Evolutionary conservation across 371 early-diverging fungal species (phyloP).

Genomic region (Mycotypha africana): DNA sequence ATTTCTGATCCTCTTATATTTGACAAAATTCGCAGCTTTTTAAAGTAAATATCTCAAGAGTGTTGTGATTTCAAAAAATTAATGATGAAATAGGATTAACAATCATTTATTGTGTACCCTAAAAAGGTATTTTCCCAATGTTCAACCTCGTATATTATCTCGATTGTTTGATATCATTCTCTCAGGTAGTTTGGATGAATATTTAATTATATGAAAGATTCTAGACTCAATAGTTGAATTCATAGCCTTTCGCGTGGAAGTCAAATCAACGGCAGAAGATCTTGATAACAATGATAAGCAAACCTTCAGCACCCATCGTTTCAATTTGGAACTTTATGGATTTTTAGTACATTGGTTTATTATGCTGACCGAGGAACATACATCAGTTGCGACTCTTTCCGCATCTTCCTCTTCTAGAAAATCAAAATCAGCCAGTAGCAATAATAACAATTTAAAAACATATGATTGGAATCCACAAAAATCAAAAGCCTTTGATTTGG

Average conservation of each 20-base stretch:
- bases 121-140: constrained; percentile 26
- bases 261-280: constrained; percentile 51
- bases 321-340: constrained; percentile 69
- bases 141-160: constrained; percentile 28
- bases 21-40: constrained; percentile 64
- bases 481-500: constrained; percentile 46
- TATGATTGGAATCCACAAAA: constrained; percentile 63
- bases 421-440: constrained; percentile 7
- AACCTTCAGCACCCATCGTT: constrained; percentile 57
- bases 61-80: neutral
- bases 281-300: constrained; percentile 61
- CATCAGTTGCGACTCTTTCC: no score
- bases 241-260: constrained; percentile 60
- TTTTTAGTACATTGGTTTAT: constrained; percentile 74
- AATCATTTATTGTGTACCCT: no score
- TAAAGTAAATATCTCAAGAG: constrained; percentile 68
- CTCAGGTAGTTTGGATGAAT: constrained; percentile 48
- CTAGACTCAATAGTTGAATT: neutral
- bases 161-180: constrained; percentile 55
- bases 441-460: constrained; percentile 21
- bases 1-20: constrained; percentile 50
- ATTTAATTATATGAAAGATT: neutral
- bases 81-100: neutral
- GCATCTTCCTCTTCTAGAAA: constrained; percentile 25
- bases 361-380: constrained; percentile 53